Percentiles rank a stretch among this genome's conserved stretches.
Conservation (phyloP, 208 protist genomes). For the Angomonas deanei region DNA sequence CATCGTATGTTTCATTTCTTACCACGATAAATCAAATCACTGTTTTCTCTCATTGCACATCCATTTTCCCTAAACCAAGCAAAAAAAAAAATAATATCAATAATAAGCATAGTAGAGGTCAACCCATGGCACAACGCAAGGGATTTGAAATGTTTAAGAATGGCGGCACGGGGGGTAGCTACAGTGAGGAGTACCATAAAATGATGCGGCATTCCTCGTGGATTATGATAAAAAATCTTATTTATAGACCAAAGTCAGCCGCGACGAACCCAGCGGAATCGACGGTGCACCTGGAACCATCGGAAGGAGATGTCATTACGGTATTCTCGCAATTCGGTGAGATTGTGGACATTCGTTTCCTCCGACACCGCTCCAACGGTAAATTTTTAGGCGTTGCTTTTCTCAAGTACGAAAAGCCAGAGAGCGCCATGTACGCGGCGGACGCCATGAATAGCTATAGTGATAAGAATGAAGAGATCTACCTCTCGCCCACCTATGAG, state of each 20-base stretch:
- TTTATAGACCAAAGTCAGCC: slow-evolving; percentile 14
- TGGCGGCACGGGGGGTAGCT: slow-evolving; percentile 50
- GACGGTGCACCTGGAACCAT: slow-evolving; percentile 21
- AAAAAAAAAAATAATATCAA: neutral
- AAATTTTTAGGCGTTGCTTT: slow-evolving; percentile 77
- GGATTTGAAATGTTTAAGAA: slow-evolving; percentile 26
- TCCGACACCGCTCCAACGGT: slow-evolving; percentile 60
- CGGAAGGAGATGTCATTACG: slow-evolving; percentile 78
- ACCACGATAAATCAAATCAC: no score
- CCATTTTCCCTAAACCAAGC: no score
- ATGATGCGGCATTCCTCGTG: slow-evolving; percentile 62
- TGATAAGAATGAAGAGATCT: slow-evolving; percentile 47
- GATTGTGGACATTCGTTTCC: slow-evolving; percentile 66
- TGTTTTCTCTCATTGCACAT: neutral
- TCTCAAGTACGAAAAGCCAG: slow-evolving; percentile 66
- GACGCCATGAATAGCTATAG: slow-evolving; percentile 77
- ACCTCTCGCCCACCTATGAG: slow-evolving; percentile 23
- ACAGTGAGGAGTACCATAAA: slow-evolving; percentile 64
- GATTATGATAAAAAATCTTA: slow-evolving; percentile 60
- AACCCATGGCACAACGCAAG: no score
- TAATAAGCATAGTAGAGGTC: no score
- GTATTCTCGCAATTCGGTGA: slow-evolving; percentile 89
- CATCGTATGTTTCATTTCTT: no score
- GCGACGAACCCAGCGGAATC: neutral
- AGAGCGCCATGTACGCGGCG: slow-evolving; percentile 65